phyloP scores from a whole-genome alignment of 306 rosid genomes.

The Corylus americana region DNA sequence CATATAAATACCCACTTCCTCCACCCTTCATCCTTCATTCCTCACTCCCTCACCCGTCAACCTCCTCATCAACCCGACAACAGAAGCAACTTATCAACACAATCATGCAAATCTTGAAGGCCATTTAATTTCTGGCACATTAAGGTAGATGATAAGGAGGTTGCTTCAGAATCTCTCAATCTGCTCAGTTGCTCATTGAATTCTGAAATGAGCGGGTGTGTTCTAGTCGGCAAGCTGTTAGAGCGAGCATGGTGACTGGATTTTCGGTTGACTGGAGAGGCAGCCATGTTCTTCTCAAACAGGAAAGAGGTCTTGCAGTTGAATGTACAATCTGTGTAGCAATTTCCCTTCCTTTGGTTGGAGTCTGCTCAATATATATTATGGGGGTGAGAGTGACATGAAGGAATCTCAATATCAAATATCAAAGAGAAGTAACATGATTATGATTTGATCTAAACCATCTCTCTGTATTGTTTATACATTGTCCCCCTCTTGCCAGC shows the following conservation, averaged over 20 bases:
- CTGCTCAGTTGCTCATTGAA: conserved; percentile 30
- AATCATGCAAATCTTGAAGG: conserved; percentile 21
- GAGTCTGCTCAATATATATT: conserved; percentile 24
- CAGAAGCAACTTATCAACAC: conserved; percentile 12
- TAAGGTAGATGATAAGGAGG: conserved; percentile 17
- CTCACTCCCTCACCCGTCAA: too few species aligned
- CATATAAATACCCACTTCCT: too few species aligned
- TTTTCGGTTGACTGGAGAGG: conserved; percentile 25
- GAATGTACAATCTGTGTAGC: conserved; percentile 11
- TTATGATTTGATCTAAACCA: conserved; percentile 22
- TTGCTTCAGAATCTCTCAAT: conserved; percentile 32
- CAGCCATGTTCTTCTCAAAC: conserved; percentile 32
- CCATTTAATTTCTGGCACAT: conserved; percentile 24
- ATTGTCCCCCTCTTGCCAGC: conserved; percentile 7
- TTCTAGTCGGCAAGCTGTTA: conserved; percentile 39
- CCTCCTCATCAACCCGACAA: neutral
- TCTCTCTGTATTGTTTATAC: conserved; percentile 6
- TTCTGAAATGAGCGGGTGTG: conserved; percentile 39
- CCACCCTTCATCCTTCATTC: too few species aligned
- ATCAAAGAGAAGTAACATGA: conserved; percentile 22
- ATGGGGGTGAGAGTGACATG: conserved; percentile 16
- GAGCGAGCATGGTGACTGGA: conserved; percentile 34
- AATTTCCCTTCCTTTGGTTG: conserved; percentile 15
- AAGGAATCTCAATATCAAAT: conserved; percentile 19
- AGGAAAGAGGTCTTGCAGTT: conserved; percentile 2